Conservation (phyloP, 495 filamentous ascomycete genomes). For the Podospora pseudoanserina region DNA sequence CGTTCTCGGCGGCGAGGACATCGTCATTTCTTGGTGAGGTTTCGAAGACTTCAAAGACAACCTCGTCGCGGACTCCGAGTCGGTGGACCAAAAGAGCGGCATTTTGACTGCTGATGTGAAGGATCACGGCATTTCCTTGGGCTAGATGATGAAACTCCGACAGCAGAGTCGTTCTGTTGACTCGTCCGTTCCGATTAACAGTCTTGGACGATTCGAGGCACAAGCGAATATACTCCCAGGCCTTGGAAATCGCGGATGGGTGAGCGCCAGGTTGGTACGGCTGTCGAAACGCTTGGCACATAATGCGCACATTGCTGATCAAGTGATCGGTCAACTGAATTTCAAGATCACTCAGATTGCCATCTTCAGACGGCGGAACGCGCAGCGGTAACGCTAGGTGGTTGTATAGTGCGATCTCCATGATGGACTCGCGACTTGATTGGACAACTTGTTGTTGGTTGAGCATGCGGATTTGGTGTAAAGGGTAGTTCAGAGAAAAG, state of each 20-base stretch:
- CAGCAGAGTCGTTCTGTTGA: constrained; percentile 40
- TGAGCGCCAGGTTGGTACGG: not conserved
- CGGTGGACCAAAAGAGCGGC: constrained; percentile 51
- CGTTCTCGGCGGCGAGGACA: constrained; percentile 36
- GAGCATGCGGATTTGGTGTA: not conserved
- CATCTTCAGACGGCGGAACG: constrained; percentile 44
- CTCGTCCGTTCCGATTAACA: constrained; percentile 32
- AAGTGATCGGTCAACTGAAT: constrained; percentile 34
- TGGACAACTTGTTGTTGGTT: not conserved
- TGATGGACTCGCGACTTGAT: not conserved
- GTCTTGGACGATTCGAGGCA: constrained; percentile 33
- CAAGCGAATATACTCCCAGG: constrained; percentile 32
- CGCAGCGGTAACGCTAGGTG: constrained; percentile 48
- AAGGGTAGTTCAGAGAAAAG: not conserved
- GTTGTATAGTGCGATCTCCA: constrained; percentile 29
- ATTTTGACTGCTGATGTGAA: constrained; percentile 55
- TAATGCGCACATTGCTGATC: constrained; percentile 28
- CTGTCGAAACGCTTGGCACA: constrained; percentile 18
- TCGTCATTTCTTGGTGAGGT: constrained; percentile 47
- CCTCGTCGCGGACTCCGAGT: constrained; percentile 14
- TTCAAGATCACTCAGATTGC: constrained; percentile 38
- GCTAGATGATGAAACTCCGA: constrained; percentile 34
- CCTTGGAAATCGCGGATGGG: not conserved
- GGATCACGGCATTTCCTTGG: constrained; percentile 34
- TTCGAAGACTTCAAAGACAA: constrained; percentile 55